Evolutionary conservation across 768 basidiomycete species (phyloP).

Genomic region (Russula emetica): DNA sequence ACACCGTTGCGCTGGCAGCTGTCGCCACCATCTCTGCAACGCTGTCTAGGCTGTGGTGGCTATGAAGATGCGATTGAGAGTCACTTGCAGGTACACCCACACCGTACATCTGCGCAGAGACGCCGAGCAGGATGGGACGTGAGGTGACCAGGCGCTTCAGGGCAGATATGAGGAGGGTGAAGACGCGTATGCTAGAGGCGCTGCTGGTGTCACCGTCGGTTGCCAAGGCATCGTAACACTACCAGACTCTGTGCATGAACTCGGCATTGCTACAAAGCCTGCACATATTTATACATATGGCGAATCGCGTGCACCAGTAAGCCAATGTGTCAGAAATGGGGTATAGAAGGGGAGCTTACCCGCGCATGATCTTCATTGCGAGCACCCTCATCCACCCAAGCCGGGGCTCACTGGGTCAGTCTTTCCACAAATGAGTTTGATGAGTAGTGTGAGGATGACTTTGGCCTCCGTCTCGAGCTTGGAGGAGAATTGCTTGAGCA

Average conservation of each 20-base stretch:
- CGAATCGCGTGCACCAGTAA: neutral
- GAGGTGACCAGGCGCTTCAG: too few species aligned
- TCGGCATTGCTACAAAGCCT: conserved; percentile 25
- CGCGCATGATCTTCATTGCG: conserved; percentile 25
- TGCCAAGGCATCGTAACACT: conserved; percentile 16
- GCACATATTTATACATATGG: too few species aligned
- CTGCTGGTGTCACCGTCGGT: conserved; percentile 55
- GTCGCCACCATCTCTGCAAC: conserved; percentile 83
- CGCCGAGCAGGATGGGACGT: conserved; percentile 76
- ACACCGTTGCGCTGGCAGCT: conserved; percentile 70
- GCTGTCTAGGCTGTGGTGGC: conserved; percentile 56
- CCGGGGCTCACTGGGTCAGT: conserved; percentile 4
- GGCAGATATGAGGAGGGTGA: conserved; percentile 69
- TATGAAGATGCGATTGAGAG: conserved; percentile 41
- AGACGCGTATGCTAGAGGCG: conserved; percentile 60
- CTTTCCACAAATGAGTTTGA: conserved; percentile 16
- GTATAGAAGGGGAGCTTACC: conserved; percentile 4
- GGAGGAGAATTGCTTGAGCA: conserved; percentile 84
- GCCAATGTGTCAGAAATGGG: neutral
- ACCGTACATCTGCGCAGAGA: too few species aligned
- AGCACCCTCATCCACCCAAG: conserved; percentile 28
- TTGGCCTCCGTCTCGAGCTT: conserved; percentile 82
- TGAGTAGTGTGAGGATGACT: conserved; percentile 13
- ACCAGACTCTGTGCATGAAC: conserved; percentile 25
- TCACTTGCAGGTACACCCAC: too few species aligned